Evolutionary conservation across 2,329 filamentous ascomycete genomes (phyloP).

Genomic region (Nannizziopsis barbatae): DNA sequence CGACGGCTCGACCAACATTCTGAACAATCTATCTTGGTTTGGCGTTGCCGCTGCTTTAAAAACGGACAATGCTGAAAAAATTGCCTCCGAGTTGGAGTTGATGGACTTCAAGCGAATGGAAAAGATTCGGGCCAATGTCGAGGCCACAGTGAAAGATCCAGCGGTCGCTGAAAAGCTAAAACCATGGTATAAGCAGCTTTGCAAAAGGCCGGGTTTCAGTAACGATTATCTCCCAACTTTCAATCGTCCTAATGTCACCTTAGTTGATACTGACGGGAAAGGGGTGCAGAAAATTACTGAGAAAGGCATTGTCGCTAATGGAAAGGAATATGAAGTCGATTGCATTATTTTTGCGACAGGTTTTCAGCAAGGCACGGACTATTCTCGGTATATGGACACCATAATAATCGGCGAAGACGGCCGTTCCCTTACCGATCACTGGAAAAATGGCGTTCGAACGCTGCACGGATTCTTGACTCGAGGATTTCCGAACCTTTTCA

Average conservation of each 20-base stretch:
- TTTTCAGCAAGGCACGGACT: conserved; percentile 21
- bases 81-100: conserved; percentile 18
- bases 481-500: conserved; percentile 48
- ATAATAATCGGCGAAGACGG: conserved; percentile 38
- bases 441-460: conserved; percentile 38
- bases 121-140: conserved; percentile 37
- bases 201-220: conserved; percentile 35
- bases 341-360: conserved; percentile 40
- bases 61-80: conserved; percentile 18
- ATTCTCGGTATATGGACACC: conserved; percentile 22
- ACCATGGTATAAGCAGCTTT: conserved; percentile 51
- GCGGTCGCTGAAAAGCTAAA: conserved; percentile 44
- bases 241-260: conserved; percentile 47
- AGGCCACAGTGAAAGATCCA: conserved; percentile 44
- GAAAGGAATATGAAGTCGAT: conserved; percentile 40
- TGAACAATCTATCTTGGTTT: conserved; percentile 35
- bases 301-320: conserved; percentile 40
- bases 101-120: conserved; percentile 38
- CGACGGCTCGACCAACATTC: conserved; percentile 23
- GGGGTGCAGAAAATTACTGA: conserved; percentile 40
- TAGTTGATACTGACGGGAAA: conserved; percentile 49
- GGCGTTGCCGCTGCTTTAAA: conserved; percentile 19
- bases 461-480: conserved; percentile 42
- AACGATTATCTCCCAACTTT: conserved; percentile 45
- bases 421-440: conserved; percentile 38